phyloP scores from a whole-genome alignment of 2,329 filamentous ascomycete species.

The Ophiostoma piceae region DNA sequence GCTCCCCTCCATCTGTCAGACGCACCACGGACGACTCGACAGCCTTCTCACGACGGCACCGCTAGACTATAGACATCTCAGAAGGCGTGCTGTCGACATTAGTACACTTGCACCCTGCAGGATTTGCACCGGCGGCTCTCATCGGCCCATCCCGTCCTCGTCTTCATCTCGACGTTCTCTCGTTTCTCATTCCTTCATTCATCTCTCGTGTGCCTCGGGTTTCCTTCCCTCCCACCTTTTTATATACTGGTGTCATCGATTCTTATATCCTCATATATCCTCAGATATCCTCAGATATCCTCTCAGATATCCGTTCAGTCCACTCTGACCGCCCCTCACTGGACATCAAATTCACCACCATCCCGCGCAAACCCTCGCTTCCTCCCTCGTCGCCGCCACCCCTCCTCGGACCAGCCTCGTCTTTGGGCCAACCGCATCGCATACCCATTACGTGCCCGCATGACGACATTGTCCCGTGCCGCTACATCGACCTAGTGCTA shows the following conservation, averaged over 20 bases:
- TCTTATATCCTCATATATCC: neutral
- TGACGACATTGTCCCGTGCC: conserved; percentile 27
- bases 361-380: neutral
- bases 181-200: neutral
- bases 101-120: neutral
- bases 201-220: neutral
- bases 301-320: too few species aligned
- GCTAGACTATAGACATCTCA: neutral
- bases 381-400: neutral
- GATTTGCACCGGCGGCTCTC: conserved; percentile 15
- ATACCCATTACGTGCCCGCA: conserved; percentile 27
- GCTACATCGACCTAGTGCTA: conserved; percentile 16
- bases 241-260: conserved; percentile 1
- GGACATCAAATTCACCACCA: neutral
- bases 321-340: neutral
- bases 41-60: neutral
- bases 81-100: neutral
- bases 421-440: conserved; percentile 19
- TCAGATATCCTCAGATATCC: too few species aligned
- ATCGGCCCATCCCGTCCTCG: conserved; percentile 9
- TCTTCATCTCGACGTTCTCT: neutral
- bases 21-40: neutral
- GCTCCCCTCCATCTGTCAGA: neutral
- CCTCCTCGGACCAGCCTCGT: neutral
- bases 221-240: neutral